phyloP scores from a whole-genome alignment of 164 flowering plant genomes.

The Houttuynia cordata region DNA sequence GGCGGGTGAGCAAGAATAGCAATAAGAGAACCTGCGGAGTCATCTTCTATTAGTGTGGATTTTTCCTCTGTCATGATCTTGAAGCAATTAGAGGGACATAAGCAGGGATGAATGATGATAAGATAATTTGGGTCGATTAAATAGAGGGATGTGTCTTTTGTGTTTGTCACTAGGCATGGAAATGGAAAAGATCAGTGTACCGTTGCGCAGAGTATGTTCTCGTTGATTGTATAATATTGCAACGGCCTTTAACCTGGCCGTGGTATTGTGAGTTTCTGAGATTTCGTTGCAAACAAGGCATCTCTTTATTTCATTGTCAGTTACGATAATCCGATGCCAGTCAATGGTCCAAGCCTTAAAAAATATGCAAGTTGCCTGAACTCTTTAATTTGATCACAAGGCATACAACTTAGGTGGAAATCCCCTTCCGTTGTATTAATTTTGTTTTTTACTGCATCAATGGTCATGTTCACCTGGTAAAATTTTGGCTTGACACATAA shows the following conservation, averaged over 20 bases:
- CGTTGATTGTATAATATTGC: not conserved
- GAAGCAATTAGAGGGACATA: too few species aligned
- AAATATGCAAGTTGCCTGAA: too few species aligned
- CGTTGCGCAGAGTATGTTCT: not conserved
- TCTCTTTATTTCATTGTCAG: not conserved
- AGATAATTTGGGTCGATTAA: not conserved
- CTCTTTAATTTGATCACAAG: too few species aligned
- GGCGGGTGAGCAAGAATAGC: not conserved
- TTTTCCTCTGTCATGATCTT: not conserved
- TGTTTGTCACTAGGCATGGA: not conserved
- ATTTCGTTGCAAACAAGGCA: not conserved
- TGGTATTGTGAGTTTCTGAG: not conserved
- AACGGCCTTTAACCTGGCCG: not conserved
- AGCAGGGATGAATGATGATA: not conserved
- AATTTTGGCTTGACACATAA: too few species aligned
- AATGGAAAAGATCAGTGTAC: not conserved
- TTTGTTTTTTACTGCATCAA: too few species aligned
- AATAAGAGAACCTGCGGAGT: not conserved
- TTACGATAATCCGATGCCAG: not conserved
- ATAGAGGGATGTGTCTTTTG: not conserved
- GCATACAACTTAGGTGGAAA: too few species aligned
- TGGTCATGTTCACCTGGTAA: too few species aligned
- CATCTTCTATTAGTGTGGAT: not conserved
- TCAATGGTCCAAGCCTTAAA: too few species aligned
- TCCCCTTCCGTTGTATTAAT: too few species aligned